Conservation (phyloP, 192 early-diverging fungal species). For the Chytriomyces hyalinus region DNA sequence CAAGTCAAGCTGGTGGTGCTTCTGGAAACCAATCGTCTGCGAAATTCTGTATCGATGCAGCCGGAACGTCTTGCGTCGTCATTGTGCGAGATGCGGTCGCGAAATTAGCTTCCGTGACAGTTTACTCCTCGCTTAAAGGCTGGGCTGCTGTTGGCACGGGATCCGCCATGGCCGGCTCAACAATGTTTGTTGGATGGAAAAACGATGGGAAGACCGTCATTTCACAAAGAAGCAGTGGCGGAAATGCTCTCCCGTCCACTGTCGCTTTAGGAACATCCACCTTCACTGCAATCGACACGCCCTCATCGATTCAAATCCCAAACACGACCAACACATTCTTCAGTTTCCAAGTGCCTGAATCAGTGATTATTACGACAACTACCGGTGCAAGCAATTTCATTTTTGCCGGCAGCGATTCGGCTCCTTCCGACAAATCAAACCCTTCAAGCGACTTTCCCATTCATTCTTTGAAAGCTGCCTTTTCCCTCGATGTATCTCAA, state of each 20-base stretch:
- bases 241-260: not conserved
- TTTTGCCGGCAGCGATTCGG: constrained; percentile 27
- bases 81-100: not conserved
- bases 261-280: not conserved
- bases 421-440: constrained; percentile 14
- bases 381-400: constrained; percentile 32
- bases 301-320: not conserved
- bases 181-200: constrained; percentile 44
- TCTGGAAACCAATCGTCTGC: no score
- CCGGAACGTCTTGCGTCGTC: not conserved
- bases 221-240: constrained; percentile 1
- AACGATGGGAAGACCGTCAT: constrained; percentile 27
- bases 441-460: constrained; percentile 2
- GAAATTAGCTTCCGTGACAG: constrained; percentile 4
- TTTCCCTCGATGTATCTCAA: constrained; percentile 29
- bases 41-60: not conserved
- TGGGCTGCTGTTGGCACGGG: constrained; percentile 37
- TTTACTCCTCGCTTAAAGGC: constrained; percentile 7
- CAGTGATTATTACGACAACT: constrained; percentile 7
- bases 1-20: not conserved
- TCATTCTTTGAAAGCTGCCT: constrained; percentile 25
- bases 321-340: not conserved
- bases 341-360: constrained; percentile 1
- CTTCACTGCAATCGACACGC: constrained; percentile 5
- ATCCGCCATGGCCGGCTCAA: constrained; percentile 29